phyloP scores from a whole-genome alignment of 116 monocot genomes.

The Phalaenopsis hybrid region DNA sequence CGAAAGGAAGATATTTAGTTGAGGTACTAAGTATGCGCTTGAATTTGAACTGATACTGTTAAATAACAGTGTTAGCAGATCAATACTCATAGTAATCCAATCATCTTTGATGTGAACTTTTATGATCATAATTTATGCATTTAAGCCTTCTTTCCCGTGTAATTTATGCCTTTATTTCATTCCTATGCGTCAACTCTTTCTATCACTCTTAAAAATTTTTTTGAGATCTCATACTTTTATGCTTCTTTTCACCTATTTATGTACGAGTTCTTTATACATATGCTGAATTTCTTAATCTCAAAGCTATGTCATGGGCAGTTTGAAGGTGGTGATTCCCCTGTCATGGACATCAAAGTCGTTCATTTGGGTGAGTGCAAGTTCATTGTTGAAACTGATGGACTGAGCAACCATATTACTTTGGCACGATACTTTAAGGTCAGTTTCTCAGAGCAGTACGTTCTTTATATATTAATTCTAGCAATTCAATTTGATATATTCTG shows the following conservation, averaged over 20 bases:
- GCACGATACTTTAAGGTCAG: constrained; percentile 62
- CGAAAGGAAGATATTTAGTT: constrained; percentile 62
- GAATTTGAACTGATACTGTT: neutral
- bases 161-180: neutral
- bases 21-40: constrained; percentile 37
- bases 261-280: neutral
- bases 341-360: constrained; percentile 45
- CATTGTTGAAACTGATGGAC: constrained; percentile 57
- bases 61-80: neutral
- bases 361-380: constrained; percentile 48
- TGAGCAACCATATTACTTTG: constrained; percentile 49
- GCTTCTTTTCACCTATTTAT: neutral
- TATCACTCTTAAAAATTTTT: constrained; percentile 5
- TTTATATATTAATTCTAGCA: neutral
- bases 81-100: neutral
- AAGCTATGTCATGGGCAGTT: constrained; percentile 27
- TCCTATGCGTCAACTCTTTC: neutral
- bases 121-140: neutral
- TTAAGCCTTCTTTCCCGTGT: neutral
- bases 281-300: neutral
- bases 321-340: constrained; percentile 39
- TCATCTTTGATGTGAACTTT: neutral
- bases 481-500: neutral
- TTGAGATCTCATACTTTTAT: neutral
- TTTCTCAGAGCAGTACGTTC: neutral